Conservation (phyloP, 257 asterid species). For the Cinchona pubescens region DNA sequence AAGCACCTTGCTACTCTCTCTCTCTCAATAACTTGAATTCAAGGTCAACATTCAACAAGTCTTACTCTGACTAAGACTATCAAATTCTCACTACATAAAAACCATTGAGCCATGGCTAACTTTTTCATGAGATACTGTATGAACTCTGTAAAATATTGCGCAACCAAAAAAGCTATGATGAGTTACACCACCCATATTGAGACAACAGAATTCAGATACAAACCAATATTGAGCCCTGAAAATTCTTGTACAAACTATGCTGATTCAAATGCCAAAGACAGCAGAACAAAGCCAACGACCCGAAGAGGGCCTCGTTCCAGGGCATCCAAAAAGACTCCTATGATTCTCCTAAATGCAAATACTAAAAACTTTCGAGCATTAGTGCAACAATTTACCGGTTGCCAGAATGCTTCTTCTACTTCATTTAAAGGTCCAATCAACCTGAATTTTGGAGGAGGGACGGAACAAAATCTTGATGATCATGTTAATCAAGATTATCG, state of each 20-base stretch:
- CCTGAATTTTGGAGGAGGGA: conserved; percentile 40
- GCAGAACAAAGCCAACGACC: conserved; percentile 7
- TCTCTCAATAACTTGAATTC: not conserved
- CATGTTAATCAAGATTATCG: too few species aligned
- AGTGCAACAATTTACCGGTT: conserved; percentile 61
- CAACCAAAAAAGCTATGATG: not conserved
- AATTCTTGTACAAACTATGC: not conserved
- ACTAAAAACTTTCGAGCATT: conserved; percentile 30
- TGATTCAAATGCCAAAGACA: conserved; percentile 9
- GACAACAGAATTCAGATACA: not conserved
- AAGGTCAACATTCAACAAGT: conserved; percentile 13
- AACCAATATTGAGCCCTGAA: not conserved
- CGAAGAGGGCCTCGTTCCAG: conserved; percentile 28
- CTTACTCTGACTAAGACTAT: not conserved
- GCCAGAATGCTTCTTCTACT: conserved; percentile 25
- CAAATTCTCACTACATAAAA: not conserved
- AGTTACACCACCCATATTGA: conserved; percentile 5
- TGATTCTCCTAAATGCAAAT: conserved; percentile 23
- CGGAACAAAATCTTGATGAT: not conserved
- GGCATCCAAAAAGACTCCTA: conserved; percentile 31
- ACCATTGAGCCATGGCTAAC: too few species aligned
- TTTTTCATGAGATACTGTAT: not conserved
- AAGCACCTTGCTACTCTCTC: not conserved
- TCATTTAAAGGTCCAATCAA: conserved; percentile 53
- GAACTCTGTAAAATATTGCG: not conserved